Percentiles rank a stretch among this genome's conserved stretches.
phyloP scores from a whole-genome alignment of 768 basidiomycete genomes.

The Rhodosporidiobolus sp. region DNA sequence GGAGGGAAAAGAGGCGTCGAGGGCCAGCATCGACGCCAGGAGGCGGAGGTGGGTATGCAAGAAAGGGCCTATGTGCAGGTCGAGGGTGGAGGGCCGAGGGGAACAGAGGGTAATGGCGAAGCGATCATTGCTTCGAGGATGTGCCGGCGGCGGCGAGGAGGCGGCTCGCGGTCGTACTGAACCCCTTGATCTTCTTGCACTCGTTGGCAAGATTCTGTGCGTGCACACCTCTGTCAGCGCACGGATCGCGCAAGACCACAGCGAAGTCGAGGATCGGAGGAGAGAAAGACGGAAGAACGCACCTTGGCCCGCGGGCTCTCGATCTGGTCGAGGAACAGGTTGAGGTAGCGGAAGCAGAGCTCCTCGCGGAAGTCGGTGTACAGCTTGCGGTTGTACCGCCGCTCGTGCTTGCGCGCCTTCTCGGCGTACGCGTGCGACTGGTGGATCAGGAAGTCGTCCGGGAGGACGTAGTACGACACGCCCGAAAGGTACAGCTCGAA shows the following conservation, averaged over 20 bases:
- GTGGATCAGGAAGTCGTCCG: conserved; percentile 84
- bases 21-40: too few species aligned
- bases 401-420: conserved; percentile 66
- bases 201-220: conserved; percentile 42
- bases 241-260: neutral
- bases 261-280: conserved; percentile 58
- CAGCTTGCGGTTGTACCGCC: conserved; percentile 70
- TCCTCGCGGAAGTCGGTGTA: conserved; percentile 78
- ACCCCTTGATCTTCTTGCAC: conserved; percentile 47
- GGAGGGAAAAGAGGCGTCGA: neutral
- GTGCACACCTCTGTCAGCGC: neutral
- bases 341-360: conserved; percentile 67
- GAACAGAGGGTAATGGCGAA: neutral
- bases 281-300: neutral
- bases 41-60: neutral
- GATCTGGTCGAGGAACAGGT: conserved; percentile 58
- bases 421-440: conserved; percentile 82
- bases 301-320: conserved; percentile 52
- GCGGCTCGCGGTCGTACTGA: conserved; percentile 35
- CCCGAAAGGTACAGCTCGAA: conserved; percentile 88
- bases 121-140: neutral
- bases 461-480: conserved; percentile 73
- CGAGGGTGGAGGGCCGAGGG: too few species aligned
- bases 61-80: too few species aligned
- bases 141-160: conserved; percentile 29